These are phyloP conservation scores for Lupinus albus DNA, from an alignment of 306 rosid species.

Conservation along the genomic window DNA sequence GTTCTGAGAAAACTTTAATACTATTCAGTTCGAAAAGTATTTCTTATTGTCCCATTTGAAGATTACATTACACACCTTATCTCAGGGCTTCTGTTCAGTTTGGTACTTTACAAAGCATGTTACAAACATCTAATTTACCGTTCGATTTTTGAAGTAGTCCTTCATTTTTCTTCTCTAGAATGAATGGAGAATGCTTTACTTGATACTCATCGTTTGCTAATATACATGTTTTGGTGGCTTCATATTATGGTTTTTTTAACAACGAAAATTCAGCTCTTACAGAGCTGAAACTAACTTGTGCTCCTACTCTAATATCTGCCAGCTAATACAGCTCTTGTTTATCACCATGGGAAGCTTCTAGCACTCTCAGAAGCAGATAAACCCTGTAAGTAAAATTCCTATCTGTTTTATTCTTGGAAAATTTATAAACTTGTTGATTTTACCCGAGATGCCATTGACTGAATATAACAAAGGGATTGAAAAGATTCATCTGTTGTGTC, in stretches of 20 bases:
- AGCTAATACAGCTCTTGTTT: conserved; percentile 88
- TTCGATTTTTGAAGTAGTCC: conserved; percentile 5
- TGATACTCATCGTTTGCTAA: too few relatives aligned
- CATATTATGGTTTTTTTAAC: neutral
- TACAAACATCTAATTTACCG: neutral
- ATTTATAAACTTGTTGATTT: conserved; percentile 6
- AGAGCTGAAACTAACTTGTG: conserved; percentile 39
- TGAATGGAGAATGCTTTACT: conserved; percentile 12
- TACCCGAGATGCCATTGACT: conserved; percentile 19
- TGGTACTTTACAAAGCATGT: neutral
- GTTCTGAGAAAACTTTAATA: neutral
- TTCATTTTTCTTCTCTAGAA: conserved; percentile 21
- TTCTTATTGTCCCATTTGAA: conserved; percentile 1
- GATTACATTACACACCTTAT: conserved; percentile 28
- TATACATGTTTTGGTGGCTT: neutral
- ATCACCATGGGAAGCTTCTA: conserved; percentile 92
- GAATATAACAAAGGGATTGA: conserved; percentile 18
- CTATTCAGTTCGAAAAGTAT: neutral
- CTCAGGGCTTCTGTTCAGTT: conserved; percentile 1
- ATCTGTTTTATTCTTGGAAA: conserved; percentile 15
- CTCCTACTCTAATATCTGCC: conserved; percentile 36
- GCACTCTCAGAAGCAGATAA: conserved; percentile 93
- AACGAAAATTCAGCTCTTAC: too few relatives aligned
- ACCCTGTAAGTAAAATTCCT: conserved; percentile 70
- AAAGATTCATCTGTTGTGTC: neutral